A percentile compares a stretch with the other conserved stretches of the same genome.
phyloP scores from a whole-genome alignment of 2,329 filamentous ascomycete genomes.

The Stagonosporopsis chrysanthemi region DNA sequence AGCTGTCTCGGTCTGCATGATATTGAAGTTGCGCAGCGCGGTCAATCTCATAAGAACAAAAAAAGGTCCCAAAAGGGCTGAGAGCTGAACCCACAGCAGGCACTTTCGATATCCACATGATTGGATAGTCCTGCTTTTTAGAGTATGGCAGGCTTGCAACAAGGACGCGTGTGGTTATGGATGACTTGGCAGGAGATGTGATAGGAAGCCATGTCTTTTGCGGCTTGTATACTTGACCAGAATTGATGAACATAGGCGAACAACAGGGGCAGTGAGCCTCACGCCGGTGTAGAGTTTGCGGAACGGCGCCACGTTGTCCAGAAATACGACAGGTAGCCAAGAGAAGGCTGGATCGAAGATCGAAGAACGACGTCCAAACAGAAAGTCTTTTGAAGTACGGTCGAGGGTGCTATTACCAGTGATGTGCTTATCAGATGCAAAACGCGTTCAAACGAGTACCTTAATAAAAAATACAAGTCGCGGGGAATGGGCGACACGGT shows the following conservation, averaged over 20 bases:
- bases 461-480: neutral
- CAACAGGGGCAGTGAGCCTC: conserved; percentile 3
- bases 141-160: neutral
- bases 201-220: conserved; percentile 3
- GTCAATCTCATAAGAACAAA: neutral
- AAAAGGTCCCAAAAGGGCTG: neutral
- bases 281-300: conserved; percentile 3
- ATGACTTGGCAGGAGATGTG: neutral
- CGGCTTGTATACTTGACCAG: conserved; percentile 1
- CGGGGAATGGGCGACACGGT: neutral
- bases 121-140: neutral
- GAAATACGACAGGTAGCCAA: neutral
- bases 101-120: neutral
- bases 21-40: neutral
- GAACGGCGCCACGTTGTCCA: neutral
- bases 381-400: neutral
- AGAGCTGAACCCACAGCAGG: neutral
- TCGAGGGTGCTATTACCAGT: neutral
- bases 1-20: neutral
- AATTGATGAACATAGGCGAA: conserved; percentile 7
- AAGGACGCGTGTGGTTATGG: neutral
- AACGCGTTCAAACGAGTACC: neutral
- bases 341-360: neutral
- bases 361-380: neutral
- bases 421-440: neutral